Conservation (phyloP, 495 filamentous ascomycete species). For the Rhypophila decipiens region DNA sequence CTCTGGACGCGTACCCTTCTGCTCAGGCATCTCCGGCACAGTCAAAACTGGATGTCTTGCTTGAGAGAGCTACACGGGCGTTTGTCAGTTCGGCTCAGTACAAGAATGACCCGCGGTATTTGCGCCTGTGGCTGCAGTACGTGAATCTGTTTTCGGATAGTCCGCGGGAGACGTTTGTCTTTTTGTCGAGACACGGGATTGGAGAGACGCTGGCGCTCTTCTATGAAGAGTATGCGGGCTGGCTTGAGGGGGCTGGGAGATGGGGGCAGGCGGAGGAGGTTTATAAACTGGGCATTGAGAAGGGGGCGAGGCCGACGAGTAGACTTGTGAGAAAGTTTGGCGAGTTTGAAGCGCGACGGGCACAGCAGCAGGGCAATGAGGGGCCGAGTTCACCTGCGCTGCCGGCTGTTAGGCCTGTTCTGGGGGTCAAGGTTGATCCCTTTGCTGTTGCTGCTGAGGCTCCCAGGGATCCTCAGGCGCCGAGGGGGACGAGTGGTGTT, state of each 20-base stretch:
- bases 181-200: conserved; percentile 79
- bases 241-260: conserved; percentile 77
- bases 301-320: conserved; percentile 76
- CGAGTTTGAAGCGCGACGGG: conserved; percentile 79
- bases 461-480: conserved; percentile 62
- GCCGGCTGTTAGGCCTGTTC: conserved; percentile 72
- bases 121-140: conserved; percentile 90
- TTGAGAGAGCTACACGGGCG: conserved; percentile 86
- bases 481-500: conserved; percentile 40
- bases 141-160: conserved; percentile 88
- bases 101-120: conserved; percentile 88
- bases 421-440: conserved; percentile 80
- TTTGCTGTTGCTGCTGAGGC: conserved; percentile 47
- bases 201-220: conserved; percentile 87
- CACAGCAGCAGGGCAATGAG: conserved; percentile 45
- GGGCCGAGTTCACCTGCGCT: conserved; percentile 81
- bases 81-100: conserved; percentile 83
- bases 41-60: conserved; percentile 78
- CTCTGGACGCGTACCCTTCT: conserved; percentile 87
- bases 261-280: conserved; percentile 94
- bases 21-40: conserved; percentile 87
- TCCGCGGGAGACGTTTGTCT: conserved; percentile 86
- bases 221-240: conserved; percentile 93
- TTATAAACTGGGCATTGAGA: conserved; percentile 79
- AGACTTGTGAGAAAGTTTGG: conserved; percentile 78